Evolutionary conservation across 2,329 filamentous ascomycete genomes (phyloP).

Genomic region (Didymella lethalis): DNA sequence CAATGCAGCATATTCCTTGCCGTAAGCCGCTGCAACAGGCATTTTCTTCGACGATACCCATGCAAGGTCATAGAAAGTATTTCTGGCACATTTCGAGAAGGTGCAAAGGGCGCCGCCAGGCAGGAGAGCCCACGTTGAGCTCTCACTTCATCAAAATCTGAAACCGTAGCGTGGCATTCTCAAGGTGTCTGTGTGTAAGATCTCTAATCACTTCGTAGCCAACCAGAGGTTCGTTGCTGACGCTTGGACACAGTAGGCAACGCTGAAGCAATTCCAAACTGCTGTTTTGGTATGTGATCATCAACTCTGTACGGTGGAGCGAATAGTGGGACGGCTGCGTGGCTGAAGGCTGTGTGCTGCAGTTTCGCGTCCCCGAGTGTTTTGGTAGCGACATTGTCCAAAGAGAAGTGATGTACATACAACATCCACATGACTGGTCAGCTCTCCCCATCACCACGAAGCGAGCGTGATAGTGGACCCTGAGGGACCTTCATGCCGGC

Average conservation of each 20-base stretch:
- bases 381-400: slow-evolving; percentile 15
- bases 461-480: slow-evolving; percentile 9
- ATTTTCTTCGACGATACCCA: slow-evolving; percentile 3
- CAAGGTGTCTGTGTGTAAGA: slow-evolving; percentile 16
- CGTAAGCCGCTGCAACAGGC: slow-evolving; percentile 18
- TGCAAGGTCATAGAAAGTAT: slow-evolving; percentile 20
- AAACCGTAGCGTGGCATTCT: slow-evolving; percentile 33
- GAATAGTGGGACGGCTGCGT: slow-evolving; percentile 16
- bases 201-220: slow-evolving; percentile 18
- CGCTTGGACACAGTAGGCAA: slow-evolving; percentile 3
- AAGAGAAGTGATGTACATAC: slow-evolving; percentile 14
- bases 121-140: slow-evolving; percentile 12
- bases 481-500: background rate
- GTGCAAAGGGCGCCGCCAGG: slow-evolving; percentile 17
- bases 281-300: slow-evolving; percentile 12
- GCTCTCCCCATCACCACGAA: slow-evolving; percentile 5
- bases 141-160: slow-evolving; percentile 26
- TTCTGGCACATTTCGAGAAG: slow-evolving; percentile 31
- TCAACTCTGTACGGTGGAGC: slow-evolving; percentile 11
- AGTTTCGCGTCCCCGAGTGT: slow-evolving; percentile 4
- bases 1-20: slow-evolving; percentile 11
- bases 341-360: slow-evolving; percentile 16
- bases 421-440: slow-evolving; percentile 12
- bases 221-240: slow-evolving; percentile 5
- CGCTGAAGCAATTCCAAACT: slow-evolving; percentile 8